These are phyloP conservation scores for Nakaseomyces nivariensis DNA, from an alignment of 1,139 yeast genomes.

Conservation along the genomic window DNA sequence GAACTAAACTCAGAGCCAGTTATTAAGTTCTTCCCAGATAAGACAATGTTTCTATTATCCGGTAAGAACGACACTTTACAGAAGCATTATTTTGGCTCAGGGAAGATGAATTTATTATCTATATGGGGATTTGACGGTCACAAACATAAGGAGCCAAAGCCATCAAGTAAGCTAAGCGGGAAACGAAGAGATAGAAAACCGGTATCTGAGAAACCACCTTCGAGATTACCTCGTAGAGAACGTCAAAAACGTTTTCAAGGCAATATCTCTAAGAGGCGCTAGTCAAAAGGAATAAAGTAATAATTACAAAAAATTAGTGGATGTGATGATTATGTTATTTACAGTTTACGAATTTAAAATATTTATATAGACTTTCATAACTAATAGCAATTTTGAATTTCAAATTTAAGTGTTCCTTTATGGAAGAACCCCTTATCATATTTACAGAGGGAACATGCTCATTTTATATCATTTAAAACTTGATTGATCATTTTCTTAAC, in stretches of 20 bases:
- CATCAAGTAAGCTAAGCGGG: not conserved
- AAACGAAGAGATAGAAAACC: not conserved
- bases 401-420: too few species aligned
- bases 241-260: not conserved
- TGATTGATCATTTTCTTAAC: not conserved
- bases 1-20: slow-evolving; percentile 10
- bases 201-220: not conserved
- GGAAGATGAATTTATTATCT: not conserved
- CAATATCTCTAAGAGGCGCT: not conserved
- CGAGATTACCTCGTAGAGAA: not conserved
- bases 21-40: slow-evolving; percentile 21
- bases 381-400: not conserved
- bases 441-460: not conserved
- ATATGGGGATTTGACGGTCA: not conserved
- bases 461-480: not conserved
- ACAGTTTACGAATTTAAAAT: slow-evolving; percentile 1
- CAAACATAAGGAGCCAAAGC: not conserved
- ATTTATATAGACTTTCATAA: not conserved
- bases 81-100: slow-evolving; percentile 6
- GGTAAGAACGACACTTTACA: slow-evolving; percentile 16
- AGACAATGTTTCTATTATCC: slow-evolving; percentile 16
- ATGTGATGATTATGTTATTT: not conserved
- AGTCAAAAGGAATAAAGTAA: not conserved
- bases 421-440: not conserved
- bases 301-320: not conserved